Conservation (phyloP, 2,329 filamentous ascomycete species). For the Fusarium sororula region DNA sequence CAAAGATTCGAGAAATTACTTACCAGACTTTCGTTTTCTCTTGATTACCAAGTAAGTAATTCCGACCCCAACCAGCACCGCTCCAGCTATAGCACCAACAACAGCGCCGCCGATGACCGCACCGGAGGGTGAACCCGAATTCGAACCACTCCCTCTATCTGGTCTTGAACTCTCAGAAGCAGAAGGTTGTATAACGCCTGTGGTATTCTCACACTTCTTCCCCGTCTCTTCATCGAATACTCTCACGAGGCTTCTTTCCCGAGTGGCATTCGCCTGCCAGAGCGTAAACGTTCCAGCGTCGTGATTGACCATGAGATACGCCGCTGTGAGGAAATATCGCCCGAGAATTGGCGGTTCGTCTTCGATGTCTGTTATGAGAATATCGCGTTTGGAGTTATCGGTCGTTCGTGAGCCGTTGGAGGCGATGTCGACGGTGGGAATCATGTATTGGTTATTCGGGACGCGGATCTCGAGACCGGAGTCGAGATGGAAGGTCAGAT, state of each 20-base stretch:
- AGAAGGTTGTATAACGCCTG: conserved; percentile 19
- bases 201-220: conserved; percentile 1
- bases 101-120: conserved; percentile 16
- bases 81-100: neutral
- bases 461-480: conserved; percentile 43
- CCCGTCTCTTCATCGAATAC: conserved; percentile 20
- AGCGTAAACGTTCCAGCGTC: conserved; percentile 47
- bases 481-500: conserved; percentile 43
- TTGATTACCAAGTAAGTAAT: neutral
- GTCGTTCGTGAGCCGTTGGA: conserved; percentile 37
- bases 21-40: neutral
- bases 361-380: conserved; percentile 37
- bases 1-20: rapidly evolving
- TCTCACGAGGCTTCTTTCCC: conserved; percentile 1
- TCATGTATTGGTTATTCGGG: conserved; percentile 44
- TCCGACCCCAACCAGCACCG: neutral
- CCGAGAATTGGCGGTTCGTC: conserved; percentile 41
- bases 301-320: conserved; percentile 50
- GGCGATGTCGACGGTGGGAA: conserved; percentile 41
- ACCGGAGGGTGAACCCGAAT: neutral
- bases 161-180: neutral
- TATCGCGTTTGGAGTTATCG: conserved; percentile 29
- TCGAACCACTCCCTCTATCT: neutral
- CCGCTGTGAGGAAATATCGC: conserved; percentile 47
- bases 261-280: conserved; percentile 46